Percentiles rank a stretch among this genome's conserved stretches.
Evolutionary conservation across 805 yeast species (phyloP).

Genomic region (Nakazawaea wickerhamii): DNA sequence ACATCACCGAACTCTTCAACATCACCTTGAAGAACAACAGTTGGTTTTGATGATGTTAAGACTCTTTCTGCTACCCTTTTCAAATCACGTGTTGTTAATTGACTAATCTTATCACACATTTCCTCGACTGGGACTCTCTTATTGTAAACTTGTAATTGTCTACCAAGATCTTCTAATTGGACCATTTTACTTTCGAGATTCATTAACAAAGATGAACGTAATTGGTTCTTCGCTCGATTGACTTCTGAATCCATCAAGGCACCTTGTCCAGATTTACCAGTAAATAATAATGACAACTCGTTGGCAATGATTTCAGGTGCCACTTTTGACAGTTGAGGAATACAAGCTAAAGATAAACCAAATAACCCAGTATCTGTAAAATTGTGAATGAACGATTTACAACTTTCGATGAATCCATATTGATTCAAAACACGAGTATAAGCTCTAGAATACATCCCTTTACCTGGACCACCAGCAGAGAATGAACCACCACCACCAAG

Average conservation of each 20-base stretch:
- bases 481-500: conserved; percentile 97
- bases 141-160: conserved; percentile 86
- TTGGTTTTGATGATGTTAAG: conserved; percentile 71
- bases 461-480: conserved; percentile 98
- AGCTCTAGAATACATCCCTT: conserved; percentile 94
- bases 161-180: conserved; percentile 91
- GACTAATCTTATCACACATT: conserved; percentile 74
- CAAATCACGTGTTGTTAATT: conserved; percentile 62
- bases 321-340: conserved; percentile 81
- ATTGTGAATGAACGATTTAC: conserved; percentile 83
- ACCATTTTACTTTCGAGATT: conserved; percentile 89
- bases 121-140: conserved; percentile 68
- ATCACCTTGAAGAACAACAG: conserved; percentile 85
- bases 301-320: conserved; percentile 73
- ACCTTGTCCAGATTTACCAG: conserved; percentile 43
- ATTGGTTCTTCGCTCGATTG: conserved; percentile 85
- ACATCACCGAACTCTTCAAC: conserved; percentile 85
- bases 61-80: conserved; percentile 69
- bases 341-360: conserved; percentile 80
- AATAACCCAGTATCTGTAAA: conserved; percentile 88
- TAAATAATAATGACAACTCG: conserved; percentile 46
- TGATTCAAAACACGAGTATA: conserved; percentile 89
- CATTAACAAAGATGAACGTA: conserved; percentile 83
- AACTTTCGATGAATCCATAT: conserved; percentile 85
- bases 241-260: conserved; percentile 71